These are phyloP conservation scores for Fusarium duplospermum DNA, from an alignment of 2,329 filamentous ascomycete species.

Conservation along the genomic window DNA sequence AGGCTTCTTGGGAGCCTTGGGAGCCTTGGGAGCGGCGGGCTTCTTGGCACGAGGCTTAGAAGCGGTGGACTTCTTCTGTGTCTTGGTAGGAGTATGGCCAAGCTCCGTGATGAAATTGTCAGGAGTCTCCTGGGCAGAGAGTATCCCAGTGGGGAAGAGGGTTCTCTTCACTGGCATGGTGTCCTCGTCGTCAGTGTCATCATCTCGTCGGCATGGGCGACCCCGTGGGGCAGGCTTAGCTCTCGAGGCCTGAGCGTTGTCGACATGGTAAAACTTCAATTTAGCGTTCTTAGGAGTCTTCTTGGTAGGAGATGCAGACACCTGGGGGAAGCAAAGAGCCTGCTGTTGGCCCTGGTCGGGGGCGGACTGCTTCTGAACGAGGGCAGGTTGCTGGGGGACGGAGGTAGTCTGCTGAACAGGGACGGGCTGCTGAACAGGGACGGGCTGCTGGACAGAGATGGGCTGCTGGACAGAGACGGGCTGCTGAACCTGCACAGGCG, in stretches of 20 bases:
- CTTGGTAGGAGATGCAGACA: not conserved
- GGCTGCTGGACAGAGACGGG: not conserved
- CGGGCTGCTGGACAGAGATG: not conserved
- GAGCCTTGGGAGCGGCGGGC: not conserved
- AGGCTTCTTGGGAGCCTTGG: not conserved
- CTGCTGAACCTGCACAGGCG: not conserved
- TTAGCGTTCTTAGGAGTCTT: not conserved
- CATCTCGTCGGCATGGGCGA: not conserved
- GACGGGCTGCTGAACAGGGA: not conserved
- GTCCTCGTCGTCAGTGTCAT: not conserved
- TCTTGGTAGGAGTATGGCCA: not conserved
- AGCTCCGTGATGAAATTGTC: not conserved
- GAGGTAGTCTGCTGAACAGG: not conserved
- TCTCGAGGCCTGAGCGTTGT: not conserved
- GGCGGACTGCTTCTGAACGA: not conserved
- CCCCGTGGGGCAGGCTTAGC: not conserved
- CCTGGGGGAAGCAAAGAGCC: not conserved
- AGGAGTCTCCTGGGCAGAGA: not conserved
- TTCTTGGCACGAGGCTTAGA: too few relatives aligned
- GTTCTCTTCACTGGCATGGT: not conserved
- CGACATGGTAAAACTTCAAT: not conserved
- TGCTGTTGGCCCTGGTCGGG: not conserved
- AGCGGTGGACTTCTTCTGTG: not conserved
- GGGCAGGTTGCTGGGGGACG: not conserved
- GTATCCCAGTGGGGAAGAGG: fast-evolving